A percentile compares a stretch with the other conserved stretches of the same genome.
Conservation (phyloP, 805 yeast species). For the Candida tibetensis region DNA sequence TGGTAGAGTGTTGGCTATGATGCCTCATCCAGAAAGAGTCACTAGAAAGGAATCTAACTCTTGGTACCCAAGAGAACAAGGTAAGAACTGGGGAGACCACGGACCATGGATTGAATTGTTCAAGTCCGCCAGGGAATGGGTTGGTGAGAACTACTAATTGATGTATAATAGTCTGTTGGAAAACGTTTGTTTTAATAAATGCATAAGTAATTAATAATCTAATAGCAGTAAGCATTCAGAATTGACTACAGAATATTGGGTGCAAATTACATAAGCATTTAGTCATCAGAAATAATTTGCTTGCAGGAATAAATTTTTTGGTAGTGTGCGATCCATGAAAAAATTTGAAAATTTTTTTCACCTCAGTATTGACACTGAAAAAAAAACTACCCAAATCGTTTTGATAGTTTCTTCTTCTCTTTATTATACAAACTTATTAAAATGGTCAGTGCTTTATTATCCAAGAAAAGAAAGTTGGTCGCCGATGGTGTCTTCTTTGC, state of each 20-base stretch:
- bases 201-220: background rate
- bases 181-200: background rate
- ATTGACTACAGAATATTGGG: too few relatives aligned
- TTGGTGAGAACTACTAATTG: conserved; percentile 41
- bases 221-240: too few relatives aligned
- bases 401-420: conserved; percentile 1
- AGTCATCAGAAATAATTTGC: background rate
- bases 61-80: conserved; percentile 69
- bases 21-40: conserved; percentile 99
- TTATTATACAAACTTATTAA: conserved; percentile 2
- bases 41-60: conserved; percentile 85
- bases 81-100: conserved; percentile 68
- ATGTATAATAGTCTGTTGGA: background rate
- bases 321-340: conserved; percentile 4
- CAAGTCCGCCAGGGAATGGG: conserved; percentile 94
- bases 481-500: conserved; percentile 99
- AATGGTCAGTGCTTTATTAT: conserved; percentile 51
- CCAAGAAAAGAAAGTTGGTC: conserved; percentile 98
- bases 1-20: conserved; percentile 95
- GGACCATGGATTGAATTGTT: conserved; percentile 97
- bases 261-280: conserved; percentile 5
- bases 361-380: background rate
- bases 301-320: background rate
- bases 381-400: background rate
- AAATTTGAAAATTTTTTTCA: conserved; percentile 3